A percentile compares a stretch with the other conserved stretches of the same genome.
Conservation (phyloP, 2,329 filamentous ascomycete species). For the Venturia effusa region DNA sequence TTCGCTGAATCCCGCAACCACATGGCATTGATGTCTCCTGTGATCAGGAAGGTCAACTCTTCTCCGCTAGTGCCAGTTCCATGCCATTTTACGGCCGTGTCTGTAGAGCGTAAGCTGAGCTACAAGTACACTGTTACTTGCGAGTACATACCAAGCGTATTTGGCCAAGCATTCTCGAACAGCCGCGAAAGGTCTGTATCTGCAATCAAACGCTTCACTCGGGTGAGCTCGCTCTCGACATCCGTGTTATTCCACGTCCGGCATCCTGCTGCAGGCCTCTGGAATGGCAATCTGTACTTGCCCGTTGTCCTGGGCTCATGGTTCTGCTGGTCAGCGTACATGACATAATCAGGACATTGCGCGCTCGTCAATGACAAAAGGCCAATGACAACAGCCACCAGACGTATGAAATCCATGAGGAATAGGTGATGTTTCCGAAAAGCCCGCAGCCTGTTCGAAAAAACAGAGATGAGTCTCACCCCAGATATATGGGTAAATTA, state of each 20-base stretch:
- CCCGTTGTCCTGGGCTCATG: constrained; percentile 35
- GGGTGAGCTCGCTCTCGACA: constrained; percentile 29
- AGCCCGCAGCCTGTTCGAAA: no score
- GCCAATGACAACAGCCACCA: neutral
- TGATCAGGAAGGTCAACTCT: constrained; percentile 52
- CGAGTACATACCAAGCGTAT: constrained; percentile 41
- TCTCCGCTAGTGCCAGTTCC: constrained; percentile 51
- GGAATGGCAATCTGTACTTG: constrained; percentile 33
- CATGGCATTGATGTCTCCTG: constrained; percentile 47
- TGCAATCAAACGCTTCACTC: constrained; percentile 28
- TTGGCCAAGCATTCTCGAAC: constrained; percentile 64
- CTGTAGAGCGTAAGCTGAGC: constrained; percentile 19
- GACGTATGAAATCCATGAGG: neutral
- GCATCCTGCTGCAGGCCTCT: constrained; percentile 32
- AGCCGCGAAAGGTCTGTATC: constrained; percentile 55
- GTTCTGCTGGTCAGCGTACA: neutral
- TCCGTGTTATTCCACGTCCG: constrained; percentile 35
- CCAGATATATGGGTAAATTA: neutral
- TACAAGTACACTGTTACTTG: neutral
- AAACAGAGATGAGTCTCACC: neutral
- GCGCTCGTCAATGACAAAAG: neutral
- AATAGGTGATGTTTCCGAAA: neutral
- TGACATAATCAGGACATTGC: constrained; percentile 10
- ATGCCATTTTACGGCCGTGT: constrained; percentile 61
- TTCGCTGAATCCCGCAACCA: constrained; percentile 49